phyloP scores from a whole-genome alignment of 2,329 filamentous ascomycete genomes.

The Penicillium oxalicum region DNA sequence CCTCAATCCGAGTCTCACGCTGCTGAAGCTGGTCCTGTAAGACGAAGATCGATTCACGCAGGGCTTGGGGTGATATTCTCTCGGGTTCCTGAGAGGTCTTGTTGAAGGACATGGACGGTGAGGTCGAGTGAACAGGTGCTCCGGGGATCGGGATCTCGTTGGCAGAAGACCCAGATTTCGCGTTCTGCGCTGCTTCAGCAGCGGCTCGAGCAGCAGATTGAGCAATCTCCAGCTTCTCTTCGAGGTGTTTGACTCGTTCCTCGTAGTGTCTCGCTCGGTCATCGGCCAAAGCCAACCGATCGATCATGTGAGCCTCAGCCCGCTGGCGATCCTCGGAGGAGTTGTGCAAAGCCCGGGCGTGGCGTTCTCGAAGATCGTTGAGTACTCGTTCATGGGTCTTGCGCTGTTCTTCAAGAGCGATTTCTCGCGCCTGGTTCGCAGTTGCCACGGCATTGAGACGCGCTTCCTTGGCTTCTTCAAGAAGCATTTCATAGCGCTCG shows the following conservation, averaged over 20 bases:
- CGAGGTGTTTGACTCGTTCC: conserved; percentile 75
- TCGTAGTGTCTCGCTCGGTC: conserved; percentile 81
- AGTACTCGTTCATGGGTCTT: conserved; percentile 66
- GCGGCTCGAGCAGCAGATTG: conserved; percentile 82
- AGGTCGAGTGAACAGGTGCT: conserved; percentile 38
- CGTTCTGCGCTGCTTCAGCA: conserved; percentile 64
- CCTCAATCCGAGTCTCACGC: conserved; percentile 83
- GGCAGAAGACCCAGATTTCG: conserved; percentile 39
- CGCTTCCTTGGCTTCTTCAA: conserved; percentile 71
- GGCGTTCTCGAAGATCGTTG: conserved; percentile 68
- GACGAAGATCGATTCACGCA: conserved; percentile 93
- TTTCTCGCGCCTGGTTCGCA: conserved; percentile 48
- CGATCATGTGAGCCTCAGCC: conserved; percentile 70
- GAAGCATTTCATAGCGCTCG: conserved; percentile 73
- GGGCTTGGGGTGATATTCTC: conserved; percentile 87
- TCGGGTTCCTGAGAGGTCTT: conserved; percentile 57
- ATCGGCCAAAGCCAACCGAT: conserved; percentile 73
- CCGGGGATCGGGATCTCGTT: conserved; percentile 28
- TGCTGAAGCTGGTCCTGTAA: conserved; percentile 95
- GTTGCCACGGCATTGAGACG: conserved; percentile 57
- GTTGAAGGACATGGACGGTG: conserved; percentile 44
- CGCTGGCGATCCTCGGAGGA: conserved; percentile 75
- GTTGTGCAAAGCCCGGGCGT: conserved; percentile 67
- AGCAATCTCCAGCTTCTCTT: conserved; percentile 86
- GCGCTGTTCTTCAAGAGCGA: conserved; percentile 51